Evolutionary conservation across 2,329 filamentous ascomycete genomes (phyloP), one percentile per base, ranked within the genome.

Genomic region (Cladosporium sp.): DNA sequence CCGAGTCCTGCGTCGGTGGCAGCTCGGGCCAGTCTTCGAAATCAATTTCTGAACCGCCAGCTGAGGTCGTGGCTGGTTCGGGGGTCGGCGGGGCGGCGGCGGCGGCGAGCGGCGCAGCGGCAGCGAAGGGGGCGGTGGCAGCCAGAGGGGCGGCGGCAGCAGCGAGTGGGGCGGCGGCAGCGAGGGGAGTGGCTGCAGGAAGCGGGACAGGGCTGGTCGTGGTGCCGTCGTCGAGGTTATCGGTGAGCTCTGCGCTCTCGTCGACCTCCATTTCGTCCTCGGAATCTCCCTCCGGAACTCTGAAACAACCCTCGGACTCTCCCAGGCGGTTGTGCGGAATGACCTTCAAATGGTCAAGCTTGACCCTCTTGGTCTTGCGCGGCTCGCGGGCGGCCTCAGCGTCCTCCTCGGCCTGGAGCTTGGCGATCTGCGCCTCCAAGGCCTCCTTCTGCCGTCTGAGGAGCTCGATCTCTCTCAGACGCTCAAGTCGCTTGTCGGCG

Each of bases 211-310:
- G 46, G 38, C 46, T 49, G 37, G 38, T 31, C 31, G 40, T 37
- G 35, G 35, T n/a, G 13, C 37, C 9, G 37, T 11, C 16, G 40
- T 14, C 31, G 43, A 50, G 13, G 40, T 43, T 50, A 14, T 50
- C 46, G 18, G 43, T 50, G 38, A 43, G 11, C 50, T 46, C 43
- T 9, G 37, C 58, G 37, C 59, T 58, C 43, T 57, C 56, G 37
- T 64, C 62, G 46, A 68, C 64, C 54, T 66, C 63, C 58, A 68
- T 67, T 56, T 67, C 63, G 28, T 66, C 65, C 43, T 67, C 65
- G 37, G 56, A 59, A 49, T 67, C 64, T 13, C 54, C 46, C 9
- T 68, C 65, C 10, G 61, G 61, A 33, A 67, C 58, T 9, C 64
- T 48, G 58, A 66, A 68, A 10, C 60, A 66, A 32, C 58, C 57